Evolutionary conservation across 257 asterid species (phyloP).

Genomic region (Fraxinus anomala): DNA sequence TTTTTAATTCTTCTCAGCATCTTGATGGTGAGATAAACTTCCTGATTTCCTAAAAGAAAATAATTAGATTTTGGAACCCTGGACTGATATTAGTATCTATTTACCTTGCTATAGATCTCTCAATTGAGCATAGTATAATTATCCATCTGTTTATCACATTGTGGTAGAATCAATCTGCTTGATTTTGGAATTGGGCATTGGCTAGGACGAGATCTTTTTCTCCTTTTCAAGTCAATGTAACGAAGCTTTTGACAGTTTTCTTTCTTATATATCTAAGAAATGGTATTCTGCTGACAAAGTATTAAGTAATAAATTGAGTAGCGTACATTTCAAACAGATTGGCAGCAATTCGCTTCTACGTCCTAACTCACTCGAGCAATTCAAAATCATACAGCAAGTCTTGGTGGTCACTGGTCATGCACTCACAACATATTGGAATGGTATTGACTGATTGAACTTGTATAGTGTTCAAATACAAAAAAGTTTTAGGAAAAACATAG

Average conservation of each 20-base stretch:
- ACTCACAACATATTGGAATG: not conserved
- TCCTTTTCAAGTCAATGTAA: no score
- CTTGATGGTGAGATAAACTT: slow-evolving; percentile 6
- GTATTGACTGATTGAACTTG: not conserved
- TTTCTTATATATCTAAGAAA: no score
- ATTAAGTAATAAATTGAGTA: no score
- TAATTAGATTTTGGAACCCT: slow-evolving; percentile 2
- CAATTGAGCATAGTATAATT: not conserved
- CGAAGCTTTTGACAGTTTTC: no score
- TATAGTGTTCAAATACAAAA: not conserved
- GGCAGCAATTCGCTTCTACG: not conserved
- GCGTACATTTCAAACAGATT: not conserved
- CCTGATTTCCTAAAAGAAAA: slow-evolving; percentile 3
- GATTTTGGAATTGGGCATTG: no score
- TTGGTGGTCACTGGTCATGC: not conserved
- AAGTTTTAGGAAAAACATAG: not conserved
- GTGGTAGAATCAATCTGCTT: no score
- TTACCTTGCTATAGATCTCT: not conserved
- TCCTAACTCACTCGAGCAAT: not conserved
- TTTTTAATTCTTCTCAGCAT: slow-evolving; percentile 3
- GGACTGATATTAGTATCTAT: not conserved
- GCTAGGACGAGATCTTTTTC: no score
- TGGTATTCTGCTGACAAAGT: no score
- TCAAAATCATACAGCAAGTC: not conserved
- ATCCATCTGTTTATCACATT: not conserved